Evolutionary conservation across 306 rosid genomes (phyloP).

Genomic region (Begonia fuchsioides): DNA sequence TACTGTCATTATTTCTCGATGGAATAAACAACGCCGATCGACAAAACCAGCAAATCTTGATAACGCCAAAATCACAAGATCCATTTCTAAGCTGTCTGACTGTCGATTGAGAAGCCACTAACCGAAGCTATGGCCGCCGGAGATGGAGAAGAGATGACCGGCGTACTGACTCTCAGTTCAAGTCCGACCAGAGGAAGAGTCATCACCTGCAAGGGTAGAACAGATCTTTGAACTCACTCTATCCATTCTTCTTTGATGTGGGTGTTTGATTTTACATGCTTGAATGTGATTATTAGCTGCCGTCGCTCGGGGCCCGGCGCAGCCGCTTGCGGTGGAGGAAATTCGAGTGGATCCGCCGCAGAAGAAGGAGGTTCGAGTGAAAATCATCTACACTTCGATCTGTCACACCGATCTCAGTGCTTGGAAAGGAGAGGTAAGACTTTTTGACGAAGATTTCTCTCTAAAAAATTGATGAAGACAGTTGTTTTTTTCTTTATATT

Average conservation of each 20-base stretch:
- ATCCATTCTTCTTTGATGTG: not conserved
- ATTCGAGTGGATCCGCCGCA: conserved; percentile 1
- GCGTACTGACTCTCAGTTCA: not conserved
- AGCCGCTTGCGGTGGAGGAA: conserved; percentile 4
- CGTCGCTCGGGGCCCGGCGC: not conserved
- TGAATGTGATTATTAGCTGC: not conserved
- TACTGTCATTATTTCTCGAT: no score
- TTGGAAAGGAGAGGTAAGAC: conserved; percentile 3
- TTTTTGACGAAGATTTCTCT: no score
- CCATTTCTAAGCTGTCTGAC: no score
- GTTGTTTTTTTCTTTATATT: no score
- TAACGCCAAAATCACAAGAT: no score
- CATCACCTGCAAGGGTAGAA: not conserved
- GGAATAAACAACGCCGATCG: no score
- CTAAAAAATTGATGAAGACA: no score
- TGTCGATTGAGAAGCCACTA: not conserved
- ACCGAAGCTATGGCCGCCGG: not conserved
- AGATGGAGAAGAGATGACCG: not conserved
- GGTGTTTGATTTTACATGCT: not conserved
- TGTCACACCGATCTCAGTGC: conserved; percentile 3
- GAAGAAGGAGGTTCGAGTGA: conserved; percentile 2
- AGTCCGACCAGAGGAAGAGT: not conserved
- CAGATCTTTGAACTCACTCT: not conserved
- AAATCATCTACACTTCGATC: conserved; percentile 2
- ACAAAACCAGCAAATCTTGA: no score